Evolutionary conservation across 306 rosid genomes (phyloP), one percentile per base, ranked within the genome.

Genomic region (Fragaria iinumae): DNA sequence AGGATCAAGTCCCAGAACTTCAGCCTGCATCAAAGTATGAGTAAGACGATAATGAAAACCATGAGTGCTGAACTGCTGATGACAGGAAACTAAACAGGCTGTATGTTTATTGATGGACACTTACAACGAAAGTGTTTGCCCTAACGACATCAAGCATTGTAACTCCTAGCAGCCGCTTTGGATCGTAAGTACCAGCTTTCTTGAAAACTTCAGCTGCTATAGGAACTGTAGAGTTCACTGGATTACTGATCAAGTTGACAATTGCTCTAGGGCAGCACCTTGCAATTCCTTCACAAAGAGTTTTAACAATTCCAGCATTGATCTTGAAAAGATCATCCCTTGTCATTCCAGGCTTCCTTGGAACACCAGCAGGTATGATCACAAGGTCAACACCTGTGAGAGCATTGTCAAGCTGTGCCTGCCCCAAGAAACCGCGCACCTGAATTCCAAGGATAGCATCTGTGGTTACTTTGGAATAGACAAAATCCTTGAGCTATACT

Each of bases 281-380:
- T 11, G 93, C 83, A 83, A 96, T 79, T 80, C 98, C 99, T 82
- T 96, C 98, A 68, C 87, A 83, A 20, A 96, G 92, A 29, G 98
- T 91, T 89, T 12, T 92, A 52, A 92, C 98, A 77, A 96, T 96
- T 79, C 99, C 98, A 27, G 99, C 97, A 80, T 92, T 96, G 74
- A 92, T 92, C 41, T 92, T 96, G 73, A 96, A 91, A 21, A 96
- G 95, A 76, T 92, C 99, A 43, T 96, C 98, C 86, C 98, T 91
- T 5, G 98, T 96, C 98, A 91, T 96, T 81, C 98, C 99, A 14
- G 99, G 99, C 84, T 96, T 92, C 80, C 99, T 85, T 39, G 99
- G 98, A 20, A 96, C 91, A 39, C 98, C 96, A 18, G 98, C 98
- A 48, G 98, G 98, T 81, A 96, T 88, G 57, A 96, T 76, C 63